These are phyloP conservation scores for Annulohypoxylon truncatum DNA, from an alignment of 2,329 filamentous ascomycete species.

Conservation along the genomic window DNA sequence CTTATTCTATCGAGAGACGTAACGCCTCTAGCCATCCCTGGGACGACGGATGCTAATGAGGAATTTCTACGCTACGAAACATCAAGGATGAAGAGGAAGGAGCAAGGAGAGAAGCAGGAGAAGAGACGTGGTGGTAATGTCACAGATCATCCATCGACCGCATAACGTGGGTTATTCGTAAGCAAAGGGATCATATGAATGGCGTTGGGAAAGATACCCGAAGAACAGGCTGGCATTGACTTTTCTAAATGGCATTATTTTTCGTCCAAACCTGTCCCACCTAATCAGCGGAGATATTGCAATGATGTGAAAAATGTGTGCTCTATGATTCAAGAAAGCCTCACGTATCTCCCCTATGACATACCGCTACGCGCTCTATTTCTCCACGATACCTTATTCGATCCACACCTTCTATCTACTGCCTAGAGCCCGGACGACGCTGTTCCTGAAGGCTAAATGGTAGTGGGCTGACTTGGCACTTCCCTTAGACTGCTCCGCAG, in stretches of 20 bases:
- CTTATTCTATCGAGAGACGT: too few species aligned
- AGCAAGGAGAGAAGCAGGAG: neutral
- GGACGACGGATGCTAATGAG: neutral
- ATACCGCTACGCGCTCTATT: too few species aligned
- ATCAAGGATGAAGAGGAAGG: neutral
- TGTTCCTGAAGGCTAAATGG: neutral
- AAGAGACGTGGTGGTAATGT: neutral
- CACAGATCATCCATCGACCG: neutral
- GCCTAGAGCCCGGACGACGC: neutral
- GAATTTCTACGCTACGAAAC: neutral
- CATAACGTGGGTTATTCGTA: neutral
- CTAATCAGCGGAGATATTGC: neutral
- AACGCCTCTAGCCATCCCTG: neutral
- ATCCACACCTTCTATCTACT: neutral
- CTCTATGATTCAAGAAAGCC: too few species aligned
- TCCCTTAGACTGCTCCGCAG: neutral
- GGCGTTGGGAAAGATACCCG: conserved; percentile 29
- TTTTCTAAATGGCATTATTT: conserved; percentile 15
- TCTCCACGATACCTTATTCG: neutral
- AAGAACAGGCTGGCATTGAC: conserved; percentile 15
- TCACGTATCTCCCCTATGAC: neutral
- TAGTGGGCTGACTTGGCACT: neutral
- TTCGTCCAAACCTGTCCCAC: neutral
- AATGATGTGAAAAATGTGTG: neutral
- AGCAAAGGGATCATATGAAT: conserved; percentile 4